These are phyloP conservation scores for Aspergillus alliaceus DNA, from an alignment of 2,329 filamentous ascomycete species.

Conservation along the genomic window DNA sequence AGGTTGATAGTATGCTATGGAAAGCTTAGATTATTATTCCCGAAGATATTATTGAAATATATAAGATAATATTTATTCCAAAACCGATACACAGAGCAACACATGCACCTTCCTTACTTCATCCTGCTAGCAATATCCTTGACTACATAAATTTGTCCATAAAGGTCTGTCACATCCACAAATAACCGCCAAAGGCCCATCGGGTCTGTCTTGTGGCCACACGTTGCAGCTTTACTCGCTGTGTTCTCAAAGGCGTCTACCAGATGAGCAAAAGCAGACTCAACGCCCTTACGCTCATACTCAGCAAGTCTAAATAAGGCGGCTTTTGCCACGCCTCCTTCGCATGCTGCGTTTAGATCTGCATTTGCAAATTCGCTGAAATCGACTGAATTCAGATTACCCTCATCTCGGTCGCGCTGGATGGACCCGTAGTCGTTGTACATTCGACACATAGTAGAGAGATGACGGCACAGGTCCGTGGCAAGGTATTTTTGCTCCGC, in stretches of 20 bases:
- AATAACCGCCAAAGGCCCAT: background rate
- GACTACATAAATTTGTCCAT: slow-evolving; percentile 4
- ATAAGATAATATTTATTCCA: too few relatives aligned
- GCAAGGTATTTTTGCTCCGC: slow-evolving; percentile 16
- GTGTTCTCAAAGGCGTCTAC: too few relatives aligned
- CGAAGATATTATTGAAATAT: too few relatives aligned
- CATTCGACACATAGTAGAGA: slow-evolving; percentile 25
- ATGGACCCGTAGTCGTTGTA: slow-evolving; percentile 30
- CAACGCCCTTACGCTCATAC: background rate
- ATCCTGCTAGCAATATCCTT: background rate
- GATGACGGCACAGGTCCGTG: slow-evolving; percentile 16
- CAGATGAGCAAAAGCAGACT: background rate
- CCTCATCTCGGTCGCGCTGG: slow-evolving; percentile 18
- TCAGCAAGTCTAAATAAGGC: background rate
- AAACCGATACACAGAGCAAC: too few relatives aligned
- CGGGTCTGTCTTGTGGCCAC: too few relatives aligned
- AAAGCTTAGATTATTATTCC: too few relatives aligned
- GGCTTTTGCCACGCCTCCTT: background rate
- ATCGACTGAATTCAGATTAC: slow-evolving; percentile 1
- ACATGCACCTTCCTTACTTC: too few relatives aligned
- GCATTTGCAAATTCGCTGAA: slow-evolving; percentile 1
- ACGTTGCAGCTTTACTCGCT: too few relatives aligned
- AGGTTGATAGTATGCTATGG: background rate
- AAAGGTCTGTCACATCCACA: slow-evolving; percentile 2
- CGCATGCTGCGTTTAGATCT: background rate